Evolutionary conservation across 441 rosid species (phyloP).

Genomic region (Raphanus hybrid): DNA sequence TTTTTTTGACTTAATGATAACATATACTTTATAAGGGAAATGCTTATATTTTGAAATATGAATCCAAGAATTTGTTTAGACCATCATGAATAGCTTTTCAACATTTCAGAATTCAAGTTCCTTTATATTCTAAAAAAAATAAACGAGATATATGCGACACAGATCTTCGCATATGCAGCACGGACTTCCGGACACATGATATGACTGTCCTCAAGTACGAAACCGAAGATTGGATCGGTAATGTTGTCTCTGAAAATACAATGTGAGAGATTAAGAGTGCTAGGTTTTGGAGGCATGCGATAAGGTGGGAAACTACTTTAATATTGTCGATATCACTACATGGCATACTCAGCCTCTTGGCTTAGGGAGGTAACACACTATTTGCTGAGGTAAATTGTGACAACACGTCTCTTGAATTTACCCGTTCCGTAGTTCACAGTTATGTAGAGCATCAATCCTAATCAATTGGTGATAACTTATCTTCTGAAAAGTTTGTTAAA

Average conservation of each 20-base stretch:
- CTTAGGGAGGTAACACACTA: neutral
- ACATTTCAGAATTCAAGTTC: slow-evolving; percentile 17
- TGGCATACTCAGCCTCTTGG: neutral
- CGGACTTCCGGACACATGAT: too few species aligned
- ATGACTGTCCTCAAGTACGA: neutral
- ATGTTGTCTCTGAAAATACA: neutral
- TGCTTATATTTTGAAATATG: slow-evolving; percentile 3
- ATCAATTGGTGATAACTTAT: too few species aligned
- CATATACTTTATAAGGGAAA: neutral
- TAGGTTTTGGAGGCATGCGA: neutral
- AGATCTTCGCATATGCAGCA: too few species aligned
- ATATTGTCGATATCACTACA: neutral
- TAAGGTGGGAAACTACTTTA: neutral
- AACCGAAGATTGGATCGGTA: neutral
- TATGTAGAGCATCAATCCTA: too few species aligned
- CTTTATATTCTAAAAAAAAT: neutral
- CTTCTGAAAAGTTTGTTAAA: too few species aligned
- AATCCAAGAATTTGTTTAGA: neutral
- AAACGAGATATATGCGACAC: too few species aligned
- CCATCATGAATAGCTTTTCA: neutral
- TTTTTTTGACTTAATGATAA: too few species aligned
- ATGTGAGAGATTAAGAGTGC: neutral
- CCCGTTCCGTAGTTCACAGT: too few species aligned
- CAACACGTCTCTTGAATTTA: too few species aligned
- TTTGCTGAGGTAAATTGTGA: too few species aligned